Evolutionary conservation across 441 rosid genomes (phyloP), one percentile per base, ranked within the genome.

Genomic region (Arabidopsis lyrata): DNA sequence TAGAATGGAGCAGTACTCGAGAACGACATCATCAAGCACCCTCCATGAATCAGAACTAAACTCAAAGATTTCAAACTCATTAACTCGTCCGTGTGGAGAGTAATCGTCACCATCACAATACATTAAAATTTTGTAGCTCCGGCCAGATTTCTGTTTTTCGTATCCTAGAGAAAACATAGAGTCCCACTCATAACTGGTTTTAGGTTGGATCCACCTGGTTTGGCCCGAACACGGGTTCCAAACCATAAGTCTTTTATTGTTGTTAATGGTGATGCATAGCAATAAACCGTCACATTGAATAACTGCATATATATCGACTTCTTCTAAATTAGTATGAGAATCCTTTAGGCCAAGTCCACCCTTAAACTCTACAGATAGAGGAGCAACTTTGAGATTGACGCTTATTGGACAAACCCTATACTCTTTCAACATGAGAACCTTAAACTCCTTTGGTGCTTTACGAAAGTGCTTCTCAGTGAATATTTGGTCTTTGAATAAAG

Each of bases 391-490:
- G 27, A 48, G 27, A 18, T 45, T n/a, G 22, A 15, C 53, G 4
- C 4, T 48, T 12, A 48, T 8, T 48, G 53, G 0, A 10, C 6
- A 7, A 48, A 48, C 5, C 5, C 8, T 48, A 48, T 8, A 48
- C 5, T 3, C 27, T 5, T 8, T 48, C 12, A 48, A 48, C 36
- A 35, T 29, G 5, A 29, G 31, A 29, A 29, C 31, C 31, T 3
- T 4, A 3, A 4, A 29, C 31, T 29, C 31, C 22, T 38, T 70
- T 70, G 41, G 11, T 20, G 67, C 49, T 11, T 36, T 24, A 70
- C 39, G 18, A 16, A 35, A 16, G 18, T 70, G 66, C 39, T 48
- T 70, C 4, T 47, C 11, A 3, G 29, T n/a, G 36, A 70, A 47
- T 36, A 13, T 5, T 35, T 4, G 14, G 31, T 60, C 49, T 47